Percentiles rank a stretch among this genome's conserved stretches.
Evolutionary conservation across 176 grass and related monocot species (phyloP).

Genomic region (barley (Hordeum vulgare)): MorexV3_pseudomolecules_assembly NC_058521.1:340995352-340995851

Average conservation of each 20-base stretch:
- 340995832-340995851: neutral
- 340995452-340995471: neutral
- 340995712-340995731: neutral
- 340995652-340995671: slow-evolving; percentile 16
- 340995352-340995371: slow-evolving; percentile 1
- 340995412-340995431: slow-evolving; percentile 61
- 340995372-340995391: slow-evolving; percentile 17
- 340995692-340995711: neutral
- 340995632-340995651: slow-evolving; percentile 11
- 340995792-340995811: neutral
- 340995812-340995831: neutral
- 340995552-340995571: slow-evolving; percentile 11
- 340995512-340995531: neutral
- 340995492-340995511: slow-evolving; percentile 2
- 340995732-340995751: neutral
- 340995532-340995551: slow-evolving; percentile 19
- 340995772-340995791: neutral
- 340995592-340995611: slow-evolving; percentile 43
- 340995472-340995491: slow-evolving; percentile 19
- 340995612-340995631: slow-evolving; percentile 25
- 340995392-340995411: slow-evolving; percentile 59
- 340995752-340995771: neutral
- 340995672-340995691: slow-evolving; percentile 30
- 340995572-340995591: slow-evolving; percentile 17
- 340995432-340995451: slow-evolving; percentile 51